A percentile compares a stretch with the other conserved stretches of the same genome.
Conservation (phyloP, 2,329 filamentous ascomycete species). For the Stagonosporopsis rhizophila region DNA sequence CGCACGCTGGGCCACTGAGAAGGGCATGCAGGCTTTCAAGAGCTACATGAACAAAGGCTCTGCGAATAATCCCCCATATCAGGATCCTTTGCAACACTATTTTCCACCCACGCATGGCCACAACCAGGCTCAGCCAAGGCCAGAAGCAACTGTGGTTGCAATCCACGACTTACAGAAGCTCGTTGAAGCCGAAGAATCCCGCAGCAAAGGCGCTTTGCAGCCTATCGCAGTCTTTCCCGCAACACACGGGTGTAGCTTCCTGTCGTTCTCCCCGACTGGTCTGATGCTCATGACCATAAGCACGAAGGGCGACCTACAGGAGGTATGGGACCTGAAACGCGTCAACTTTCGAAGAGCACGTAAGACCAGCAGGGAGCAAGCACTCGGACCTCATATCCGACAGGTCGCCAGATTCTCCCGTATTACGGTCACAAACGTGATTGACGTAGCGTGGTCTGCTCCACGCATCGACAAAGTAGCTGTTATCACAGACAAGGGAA, state of each 20-base stretch:
- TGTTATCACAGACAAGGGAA: slow-evolving; percentile 93
- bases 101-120: slow-evolving; percentile 81
- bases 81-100: slow-evolving; percentile 56
- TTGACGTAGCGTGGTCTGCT: slow-evolving; percentile 87
- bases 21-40: slow-evolving; percentile 78
- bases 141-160: slow-evolving; percentile 76
- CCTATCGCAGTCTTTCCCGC: slow-evolving; percentile 75
- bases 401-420: slow-evolving; percentile 89
- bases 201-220: slow-evolving; percentile 60
- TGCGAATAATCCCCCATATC: slow-evolving; percentile 31
- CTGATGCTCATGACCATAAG: slow-evolving; percentile 79
- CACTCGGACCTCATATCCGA: slow-evolving; percentile 64
- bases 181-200: slow-evolving; percentile 55
- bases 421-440: slow-evolving; percentile 88
- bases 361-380: slow-evolving; percentile 39
- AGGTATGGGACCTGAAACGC: slow-evolving; percentile 79
- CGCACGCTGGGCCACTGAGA: slow-evolving; percentile 78
- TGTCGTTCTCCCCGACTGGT: slow-evolving; percentile 79
- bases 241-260: slow-evolving; percentile 77
- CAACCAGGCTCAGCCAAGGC: slow-evolving; percentile 58
- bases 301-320: slow-evolving; percentile 82
- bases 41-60: slow-evolving; percentile 72
- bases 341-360: slow-evolving; percentile 55
- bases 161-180: slow-evolving; percentile 74
- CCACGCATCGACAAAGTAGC: slow-evolving; percentile 83